Evolutionary conservation across 768 basidiomycete species (phyloP), one percentile per base, ranked within the genome.

Genomic region (Lactarius pseudohatsudake): DNA sequence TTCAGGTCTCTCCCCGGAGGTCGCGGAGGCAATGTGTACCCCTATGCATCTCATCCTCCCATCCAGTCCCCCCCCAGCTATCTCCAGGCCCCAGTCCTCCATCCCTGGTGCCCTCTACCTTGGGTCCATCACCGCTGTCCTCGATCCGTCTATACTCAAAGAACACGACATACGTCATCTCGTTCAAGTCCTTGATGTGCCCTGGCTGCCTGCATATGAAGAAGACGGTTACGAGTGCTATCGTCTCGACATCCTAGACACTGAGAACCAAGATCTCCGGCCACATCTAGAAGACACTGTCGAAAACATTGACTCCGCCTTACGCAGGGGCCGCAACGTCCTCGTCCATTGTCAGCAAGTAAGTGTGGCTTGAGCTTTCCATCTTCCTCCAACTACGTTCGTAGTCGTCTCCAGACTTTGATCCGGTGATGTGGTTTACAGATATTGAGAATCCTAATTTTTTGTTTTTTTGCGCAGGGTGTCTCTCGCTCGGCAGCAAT

Each of bases 311-410:
- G 85, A 89, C 69, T 77, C 77, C 34, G 83, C 85, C 20, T 79
- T 92, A n/a, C 72, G 77, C 3, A 77, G 78, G 22, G 90, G 90
- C 3, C 76, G 82, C 66, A 89, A 85, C 65, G 86, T 92, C 11
- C 81, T 92, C 64, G 90, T 92, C 1, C 90, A 92, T 74, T 92
- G 90, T 71, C 90, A 92, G 69, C 90, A 92, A 87, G 90, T 91
- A 66, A 71, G 83, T 72, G 11, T 28, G 47, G 20, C 22, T 50
- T 36, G 40, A 28, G n/a, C 32, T 57, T 40, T 4, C 60, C 50
- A 59, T 66, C 53, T 55, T 55, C 36, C 16, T 57, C 50, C 26
- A 58, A 62, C 56, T 32, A 13, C 56, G 16, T 57, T 66, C 61
- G 43, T 69, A 54, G 64, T 66, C 43, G 30, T 41, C 60, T 43